phyloP scores from a whole-genome alignment of 2,329 filamentous ascomycete genomes.

The Graphilbum fragrans region DNA sequence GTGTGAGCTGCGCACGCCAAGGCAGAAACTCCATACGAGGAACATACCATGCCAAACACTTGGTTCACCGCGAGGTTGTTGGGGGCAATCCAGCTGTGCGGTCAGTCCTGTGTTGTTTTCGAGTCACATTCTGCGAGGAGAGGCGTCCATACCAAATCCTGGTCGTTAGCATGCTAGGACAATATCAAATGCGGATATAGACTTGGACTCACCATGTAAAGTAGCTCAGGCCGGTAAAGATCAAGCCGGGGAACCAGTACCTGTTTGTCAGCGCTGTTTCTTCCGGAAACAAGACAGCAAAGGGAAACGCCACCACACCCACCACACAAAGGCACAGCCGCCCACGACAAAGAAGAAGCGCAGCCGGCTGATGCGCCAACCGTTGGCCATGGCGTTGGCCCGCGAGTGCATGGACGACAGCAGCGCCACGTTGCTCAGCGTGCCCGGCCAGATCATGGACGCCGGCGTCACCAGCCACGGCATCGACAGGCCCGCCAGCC shows the following conservation, averaged over 20 bases:
- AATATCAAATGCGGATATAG: neutral
- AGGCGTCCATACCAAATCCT: slow-evolving; percentile 4
- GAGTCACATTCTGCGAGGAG: neutral
- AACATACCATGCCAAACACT: slow-evolving; percentile 44
- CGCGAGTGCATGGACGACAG: slow-evolving; percentile 23
- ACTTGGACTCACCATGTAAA: slow-evolving; percentile 41
- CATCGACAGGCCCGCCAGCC: slow-evolving; percentile 22
- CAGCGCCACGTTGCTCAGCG: slow-evolving; percentile 24
- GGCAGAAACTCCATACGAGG: neutral
- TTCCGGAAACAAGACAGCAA: too few species aligned
- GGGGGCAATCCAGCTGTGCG: slow-evolving; percentile 44
- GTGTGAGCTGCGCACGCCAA: neutral
- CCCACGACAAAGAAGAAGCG: slow-evolving; percentile 43
- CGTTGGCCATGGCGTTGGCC: slow-evolving; percentile 21
- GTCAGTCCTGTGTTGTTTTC: neutral
- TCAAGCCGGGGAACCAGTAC: slow-evolving; percentile 50
- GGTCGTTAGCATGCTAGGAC: neutral
- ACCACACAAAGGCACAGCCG: slow-evolving; percentile 37
- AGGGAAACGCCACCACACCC: neutral
- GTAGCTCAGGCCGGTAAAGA: slow-evolving; percentile 48
- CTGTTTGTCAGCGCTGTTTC: neutral
- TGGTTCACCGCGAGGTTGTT: slow-evolving; percentile 51
- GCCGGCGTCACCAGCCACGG: slow-evolving; percentile 25
- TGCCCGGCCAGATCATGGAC: slow-evolving; percentile 24
- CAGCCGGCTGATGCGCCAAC: slow-evolving; percentile 46